These are phyloP conservation scores for Bocquillonia castaneifolia DNA, from an alignment of 441 rosid genomes.

Conservation along the genomic window DNA sequence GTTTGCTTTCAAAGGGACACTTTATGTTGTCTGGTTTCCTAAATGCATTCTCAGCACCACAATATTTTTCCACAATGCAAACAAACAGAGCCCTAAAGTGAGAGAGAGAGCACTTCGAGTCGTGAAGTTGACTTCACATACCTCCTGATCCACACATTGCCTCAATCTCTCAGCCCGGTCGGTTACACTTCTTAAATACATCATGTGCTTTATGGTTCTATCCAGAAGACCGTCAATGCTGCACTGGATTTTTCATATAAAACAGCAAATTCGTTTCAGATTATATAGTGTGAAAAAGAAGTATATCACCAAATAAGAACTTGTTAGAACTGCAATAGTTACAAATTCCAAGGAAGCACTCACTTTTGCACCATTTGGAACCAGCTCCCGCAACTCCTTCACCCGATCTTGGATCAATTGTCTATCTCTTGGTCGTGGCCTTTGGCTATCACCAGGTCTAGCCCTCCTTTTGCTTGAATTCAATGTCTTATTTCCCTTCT, in stretches of 20 bases:
- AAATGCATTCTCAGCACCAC: too few species aligned
- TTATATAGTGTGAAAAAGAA: background rate
- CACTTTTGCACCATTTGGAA: constrained; percentile 60
- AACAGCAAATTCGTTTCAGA: background rate
- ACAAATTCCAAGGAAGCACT: constrained; percentile 11
- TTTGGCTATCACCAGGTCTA: constrained; percentile 41
- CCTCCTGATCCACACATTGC: constrained; percentile 42
- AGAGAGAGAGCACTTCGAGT: too few species aligned
- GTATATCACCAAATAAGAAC: background rate
- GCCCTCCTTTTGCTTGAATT: constrained; percentile 38
- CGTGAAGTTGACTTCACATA: constrained; percentile 15
- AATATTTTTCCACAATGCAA: background rate
- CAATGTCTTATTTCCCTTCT: constrained; percentile 31
- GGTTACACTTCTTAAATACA: constrained; percentile 43
- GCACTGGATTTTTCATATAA: constrained; percentile 39
- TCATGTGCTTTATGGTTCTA: constrained; percentile 51
- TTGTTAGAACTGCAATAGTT: background rate
- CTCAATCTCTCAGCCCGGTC: constrained; percentile 50
- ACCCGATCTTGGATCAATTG: constrained; percentile 68
- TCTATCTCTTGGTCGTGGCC: constrained; percentile 64
- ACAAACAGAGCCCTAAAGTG: background rate
- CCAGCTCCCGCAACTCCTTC: constrained; percentile 58
- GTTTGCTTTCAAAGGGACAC: too few species aligned
- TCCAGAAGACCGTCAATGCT: constrained; percentile 70
- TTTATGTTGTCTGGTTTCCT: too few species aligned